These are phyloP conservation scores for Saccharomycodes ludwigii DNA, from an alignment of 805 yeast species.

Conservation along the genomic window DNA sequence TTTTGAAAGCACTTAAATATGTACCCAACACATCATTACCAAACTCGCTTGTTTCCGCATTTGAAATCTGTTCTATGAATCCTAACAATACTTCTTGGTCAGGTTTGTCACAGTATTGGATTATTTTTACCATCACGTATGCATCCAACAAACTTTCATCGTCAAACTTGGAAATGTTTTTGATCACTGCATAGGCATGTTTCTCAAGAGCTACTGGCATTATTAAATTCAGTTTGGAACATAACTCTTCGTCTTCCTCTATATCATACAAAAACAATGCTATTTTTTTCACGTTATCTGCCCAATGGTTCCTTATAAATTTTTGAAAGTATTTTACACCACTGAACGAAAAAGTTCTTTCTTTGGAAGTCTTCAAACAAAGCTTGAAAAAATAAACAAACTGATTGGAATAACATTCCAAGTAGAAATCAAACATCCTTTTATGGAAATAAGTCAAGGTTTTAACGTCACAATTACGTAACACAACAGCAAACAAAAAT, in stretches of 20 bases:
- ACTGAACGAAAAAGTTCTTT: conserved; percentile 30
- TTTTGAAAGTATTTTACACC: conserved; percentile 36
- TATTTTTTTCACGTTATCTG: conserved; percentile 23
- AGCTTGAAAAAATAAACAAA: conserved; percentile 30
- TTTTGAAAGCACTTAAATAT: no score
- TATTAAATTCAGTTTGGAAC: conserved; percentile 21
- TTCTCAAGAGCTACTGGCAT: conserved; percentile 19
- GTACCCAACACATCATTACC: no score
- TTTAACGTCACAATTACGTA: conserved; percentile 44
- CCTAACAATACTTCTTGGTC: no score
- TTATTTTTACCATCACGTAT: no score
- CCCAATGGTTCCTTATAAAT: conserved; percentile 34
- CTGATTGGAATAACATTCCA: conserved; percentile 29
- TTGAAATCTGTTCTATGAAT: no score
- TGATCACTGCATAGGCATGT: no score
- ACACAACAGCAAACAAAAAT: conserved; percentile 34
- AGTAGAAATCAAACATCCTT: conserved; percentile 28
- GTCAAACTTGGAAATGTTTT: no score
- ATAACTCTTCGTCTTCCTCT: conserved; percentile 19
- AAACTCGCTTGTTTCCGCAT: no score
- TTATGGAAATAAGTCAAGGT: conserved; percentile 36
- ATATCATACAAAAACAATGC: conserved; percentile 32
- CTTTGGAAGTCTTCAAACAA: conserved; percentile 29
- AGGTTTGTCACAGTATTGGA: no score
- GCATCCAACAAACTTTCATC: no score